Percentiles rank a stretch among this genome's conserved stretches.
Evolutionary conservation across 768 basidiomycete genomes (phyloP).

Genomic region (Xerocomellus dryophilus): DNA sequence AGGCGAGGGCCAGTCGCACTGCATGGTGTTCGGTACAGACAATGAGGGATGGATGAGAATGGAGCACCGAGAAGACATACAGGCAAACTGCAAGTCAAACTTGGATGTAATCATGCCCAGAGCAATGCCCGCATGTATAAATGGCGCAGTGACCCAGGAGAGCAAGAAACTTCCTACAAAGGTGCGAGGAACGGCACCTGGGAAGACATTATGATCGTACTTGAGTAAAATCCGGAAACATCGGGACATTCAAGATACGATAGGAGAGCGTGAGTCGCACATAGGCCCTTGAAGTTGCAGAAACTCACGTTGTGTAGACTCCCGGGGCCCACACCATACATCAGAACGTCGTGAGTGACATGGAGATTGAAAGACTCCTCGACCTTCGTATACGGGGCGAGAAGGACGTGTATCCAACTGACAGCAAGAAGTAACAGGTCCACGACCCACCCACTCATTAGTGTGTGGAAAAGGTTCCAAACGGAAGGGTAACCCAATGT

Average conservation of each 20-base stretch:
- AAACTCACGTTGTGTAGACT: conserved; percentile 49
- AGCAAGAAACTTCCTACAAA: conserved; percentile 78
- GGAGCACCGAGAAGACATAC: conserved; percentile 40
- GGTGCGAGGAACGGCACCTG: conserved; percentile 85
- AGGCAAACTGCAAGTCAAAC: conserved; percentile 64
- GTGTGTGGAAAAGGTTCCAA: neutral
- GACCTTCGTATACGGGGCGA: conserved; percentile 91
- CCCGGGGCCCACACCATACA: conserved; percentile 56
- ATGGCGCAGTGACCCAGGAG: conserved; percentile 52
- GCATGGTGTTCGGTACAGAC: neutral
- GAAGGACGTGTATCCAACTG: conserved; percentile 64
- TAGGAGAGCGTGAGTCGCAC: conserved; percentile 6
- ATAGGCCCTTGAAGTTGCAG: neutral
- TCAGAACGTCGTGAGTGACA: conserved; percentile 81
- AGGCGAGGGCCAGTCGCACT: conserved; percentile 77
- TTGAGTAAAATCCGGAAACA: conserved; percentile 27
- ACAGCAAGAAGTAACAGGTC: conserved; percentile 52
- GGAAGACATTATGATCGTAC: conserved; percentile 90
- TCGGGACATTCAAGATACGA: neutral
- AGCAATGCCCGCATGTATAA: conserved; percentile 40
- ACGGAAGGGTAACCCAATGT: no score
- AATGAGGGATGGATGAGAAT: neutral
- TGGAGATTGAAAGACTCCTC: conserved; percentile 97
- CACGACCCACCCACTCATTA: conserved; percentile 29
- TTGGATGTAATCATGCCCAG: conserved; percentile 51